Conservation (phyloP, 805 yeast species). For the Candida ulmi region DNA sequence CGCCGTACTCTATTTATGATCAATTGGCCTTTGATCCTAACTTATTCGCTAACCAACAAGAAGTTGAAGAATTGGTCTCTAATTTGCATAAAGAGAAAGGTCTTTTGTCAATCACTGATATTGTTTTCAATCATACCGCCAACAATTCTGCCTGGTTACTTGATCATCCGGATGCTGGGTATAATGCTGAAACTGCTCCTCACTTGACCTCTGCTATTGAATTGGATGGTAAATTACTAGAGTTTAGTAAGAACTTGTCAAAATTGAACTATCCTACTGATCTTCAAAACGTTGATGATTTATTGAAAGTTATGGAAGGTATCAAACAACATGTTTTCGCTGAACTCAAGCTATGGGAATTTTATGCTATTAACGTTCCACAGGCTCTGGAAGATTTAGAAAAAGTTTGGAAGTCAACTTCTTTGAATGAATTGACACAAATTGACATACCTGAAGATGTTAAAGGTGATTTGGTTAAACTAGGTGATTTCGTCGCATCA, state of each 20-base stretch:
- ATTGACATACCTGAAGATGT: conserved; percentile 43
- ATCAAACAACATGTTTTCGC: conserved; percentile 63
- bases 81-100: conserved; percentile 48
- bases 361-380: conserved; percentile 62
- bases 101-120: conserved; percentile 79
- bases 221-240: conserved; percentile 62
- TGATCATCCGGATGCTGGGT: conserved; percentile 88
- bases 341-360: conserved; percentile 78
- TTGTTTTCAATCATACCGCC: conserved; percentile 94
- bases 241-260: conserved; percentile 55
- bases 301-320: conserved; percentile 59
- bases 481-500: conserved; percentile 45
- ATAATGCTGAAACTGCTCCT: conserved; percentile 82
- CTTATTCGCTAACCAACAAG: conserved; percentile 49
- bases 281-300: conserved; percentile 45
- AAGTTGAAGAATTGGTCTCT: conserved; percentile 47
- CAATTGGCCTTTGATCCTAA: conserved; percentile 72
- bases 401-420: conserved; percentile 27
- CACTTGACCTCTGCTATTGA: conserved; percentile 82
- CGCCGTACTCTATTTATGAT: conserved; percentile 89
- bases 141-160: conserved; percentile 81
- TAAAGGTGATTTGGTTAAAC: conserved; percentile 29
- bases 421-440: conserved; percentile 12
- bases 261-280: conserved; percentile 57
- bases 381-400: conserved; percentile 34